Evolutionary conservation across 164 flowering plant species (phyloP).

Genomic region (Pachysandra terminalis): DNA sequence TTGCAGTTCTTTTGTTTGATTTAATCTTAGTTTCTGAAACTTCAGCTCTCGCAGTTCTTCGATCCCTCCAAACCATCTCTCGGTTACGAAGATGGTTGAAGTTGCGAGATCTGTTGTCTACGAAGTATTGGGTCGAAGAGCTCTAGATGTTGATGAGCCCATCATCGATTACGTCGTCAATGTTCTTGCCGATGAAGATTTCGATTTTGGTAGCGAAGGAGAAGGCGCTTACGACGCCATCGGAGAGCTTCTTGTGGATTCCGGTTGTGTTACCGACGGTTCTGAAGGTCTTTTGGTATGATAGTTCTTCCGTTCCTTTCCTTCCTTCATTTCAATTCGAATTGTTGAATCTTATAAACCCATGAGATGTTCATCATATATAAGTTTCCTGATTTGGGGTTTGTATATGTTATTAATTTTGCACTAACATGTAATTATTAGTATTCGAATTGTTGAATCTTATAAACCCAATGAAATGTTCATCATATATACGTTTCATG

Average conservation of each 20-base stretch:
- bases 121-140: constrained; percentile 66
- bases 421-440: background rate
- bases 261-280: constrained; percentile 67
- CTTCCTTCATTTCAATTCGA: background rate
- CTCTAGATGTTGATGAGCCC: constrained; percentile 76
- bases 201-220: constrained; percentile 88
- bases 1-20: no score
- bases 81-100: constrained; percentile 52
- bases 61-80: background rate
- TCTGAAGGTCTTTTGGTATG: constrained; percentile 71
- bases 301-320: background rate
- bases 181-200: constrained; percentile 97
- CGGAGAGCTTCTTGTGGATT: constrained; percentile 86
- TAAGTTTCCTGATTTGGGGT: background rate
- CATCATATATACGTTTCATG: no score
- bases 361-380: background rate
- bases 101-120: constrained; percentile 77
- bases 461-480: no score
- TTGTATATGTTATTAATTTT: background rate
- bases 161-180: constrained; percentile 90
- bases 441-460: no score
- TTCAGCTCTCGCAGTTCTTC: background rate
- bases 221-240: constrained; percentile 90
- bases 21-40: background rate
- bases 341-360: background rate